Evolutionary conservation across 305 asterid species (phyloP).

Genomic region (Lippia alba): DNA sequence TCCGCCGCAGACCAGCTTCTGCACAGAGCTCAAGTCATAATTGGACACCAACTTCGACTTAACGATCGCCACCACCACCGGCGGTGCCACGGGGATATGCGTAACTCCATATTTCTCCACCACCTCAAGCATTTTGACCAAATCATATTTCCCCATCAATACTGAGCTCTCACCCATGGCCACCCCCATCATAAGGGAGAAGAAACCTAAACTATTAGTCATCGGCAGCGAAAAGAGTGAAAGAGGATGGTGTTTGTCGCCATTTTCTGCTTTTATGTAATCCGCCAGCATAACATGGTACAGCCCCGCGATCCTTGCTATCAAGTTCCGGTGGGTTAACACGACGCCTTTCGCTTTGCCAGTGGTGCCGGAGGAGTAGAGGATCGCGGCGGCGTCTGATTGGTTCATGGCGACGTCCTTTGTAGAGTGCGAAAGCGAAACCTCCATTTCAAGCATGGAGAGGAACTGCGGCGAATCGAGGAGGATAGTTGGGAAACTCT

Average conservation of each 20-base stretch:
- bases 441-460: conserved; percentile 44
- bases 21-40: conserved; percentile 67
- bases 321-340: conserved; percentile 62
- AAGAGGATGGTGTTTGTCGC: conserved; percentile 32
- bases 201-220: conserved; percentile 80
- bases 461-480: conserved; percentile 63
- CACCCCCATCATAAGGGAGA: conserved; percentile 66
- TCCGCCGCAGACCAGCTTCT: conserved; percentile 70
- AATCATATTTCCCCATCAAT: conserved; percentile 63
- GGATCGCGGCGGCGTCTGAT: conserved; percentile 46
- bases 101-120: conserved; percentile 67
- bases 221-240: conserved; percentile 68
- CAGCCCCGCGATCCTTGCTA: conserved; percentile 32
- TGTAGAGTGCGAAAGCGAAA: neutral
- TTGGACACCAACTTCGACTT: conserved; percentile 72
- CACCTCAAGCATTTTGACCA: conserved; percentile 63
- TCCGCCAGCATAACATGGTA: conserved; percentile 33
- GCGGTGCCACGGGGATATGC: conserved; percentile 78
- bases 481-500: conserved; percentile 33
- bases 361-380: conserved; percentile 91
- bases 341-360: conserved; percentile 77
- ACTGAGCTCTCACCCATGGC: conserved; percentile 68
- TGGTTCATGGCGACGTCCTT: conserved; percentile 28
- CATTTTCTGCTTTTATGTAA: neutral
- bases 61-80: conserved; percentile 76